phyloP scores from a whole-genome alignment of 495 filamentous ascomycete species.

The Talaromyces thailandensis region DNA sequence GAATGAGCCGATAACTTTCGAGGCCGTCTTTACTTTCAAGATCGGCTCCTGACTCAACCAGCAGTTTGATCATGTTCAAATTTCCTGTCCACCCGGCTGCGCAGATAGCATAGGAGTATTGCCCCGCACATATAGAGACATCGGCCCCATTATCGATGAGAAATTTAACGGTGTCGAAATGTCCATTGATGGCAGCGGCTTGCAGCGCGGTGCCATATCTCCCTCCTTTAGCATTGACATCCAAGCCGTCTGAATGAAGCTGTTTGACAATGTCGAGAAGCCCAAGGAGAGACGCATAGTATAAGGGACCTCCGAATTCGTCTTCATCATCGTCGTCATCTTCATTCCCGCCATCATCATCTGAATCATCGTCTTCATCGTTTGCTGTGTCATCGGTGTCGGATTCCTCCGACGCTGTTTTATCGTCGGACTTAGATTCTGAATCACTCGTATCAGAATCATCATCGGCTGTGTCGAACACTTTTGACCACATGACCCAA shows the following conservation, averaged over 20 bases:
- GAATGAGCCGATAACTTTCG: slow-evolving; percentile 9
- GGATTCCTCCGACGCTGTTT: background rate
- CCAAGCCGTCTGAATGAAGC: slow-evolving; percentile 6
- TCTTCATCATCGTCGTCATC: background rate
- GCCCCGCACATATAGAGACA: slow-evolving; percentile 4
- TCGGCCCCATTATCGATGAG: slow-evolving; percentile 12
- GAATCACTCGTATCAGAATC: background rate
- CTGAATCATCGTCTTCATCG: background rate
- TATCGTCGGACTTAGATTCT: background rate
- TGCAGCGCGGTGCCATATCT: background rate
- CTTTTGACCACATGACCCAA: slow-evolving; percentile 10
- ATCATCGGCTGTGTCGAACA: slow-evolving; percentile 8
- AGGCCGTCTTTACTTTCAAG: slow-evolving; percentile 6
- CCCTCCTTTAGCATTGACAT: slow-evolving; percentile 1
- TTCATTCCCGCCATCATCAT: background rate
- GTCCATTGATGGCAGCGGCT: background rate
- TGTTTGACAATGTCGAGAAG: slow-evolving; percentile 9
- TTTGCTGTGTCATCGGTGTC: background rate
- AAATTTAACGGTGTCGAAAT: slow-evolving; percentile 8
- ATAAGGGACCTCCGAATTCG: slow-evolving; percentile 3
- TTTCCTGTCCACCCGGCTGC: slow-evolving; percentile 10
- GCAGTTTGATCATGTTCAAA: slow-evolving; percentile 7
- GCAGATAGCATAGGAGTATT: slow-evolving; percentile 9
- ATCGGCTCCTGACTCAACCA: slow-evolving; percentile 9
- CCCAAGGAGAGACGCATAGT: slow-evolving; percentile 10